Evolutionary conservation across 2,329 filamentous ascomycete species (phyloP).

Genomic region (Microdochium bolleyi): DNA sequence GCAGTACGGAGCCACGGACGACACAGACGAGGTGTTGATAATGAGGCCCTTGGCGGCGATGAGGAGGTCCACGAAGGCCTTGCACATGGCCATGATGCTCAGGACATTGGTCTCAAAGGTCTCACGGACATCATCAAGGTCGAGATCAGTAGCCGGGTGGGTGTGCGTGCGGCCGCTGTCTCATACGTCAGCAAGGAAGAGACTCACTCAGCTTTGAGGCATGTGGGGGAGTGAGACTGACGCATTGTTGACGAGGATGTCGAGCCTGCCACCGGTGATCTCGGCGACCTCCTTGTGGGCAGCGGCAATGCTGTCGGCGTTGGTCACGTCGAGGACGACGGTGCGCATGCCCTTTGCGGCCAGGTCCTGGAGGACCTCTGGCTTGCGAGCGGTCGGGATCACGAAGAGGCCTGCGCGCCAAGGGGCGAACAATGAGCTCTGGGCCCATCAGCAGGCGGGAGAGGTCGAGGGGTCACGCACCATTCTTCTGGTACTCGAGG

Average conservation of each 20-base stretch:
- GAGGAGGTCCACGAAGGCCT: conserved; percentile 40
- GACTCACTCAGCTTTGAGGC: background rate
- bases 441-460: background rate
- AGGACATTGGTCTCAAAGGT: conserved; percentile 52
- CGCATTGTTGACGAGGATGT: conserved; percentile 55
- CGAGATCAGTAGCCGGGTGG: conserved; percentile 42
- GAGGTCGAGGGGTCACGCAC: conserved; percentile 16
- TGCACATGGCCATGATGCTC: conserved; percentile 46
- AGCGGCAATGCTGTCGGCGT: conserved; percentile 37
- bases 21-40: conserved; percentile 46
- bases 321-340: conserved; percentile 45
- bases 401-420: conserved; percentile 36
- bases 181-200: background rate
- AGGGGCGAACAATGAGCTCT: background rate
- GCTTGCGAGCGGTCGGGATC: conserved; percentile 47
- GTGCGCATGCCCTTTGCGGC: conserved; percentile 38
- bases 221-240: conserved; percentile 17
- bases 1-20: conserved; percentile 40
- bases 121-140: conserved; percentile 41
- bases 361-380: conserved; percentile 37
- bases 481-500: conserved; percentile 42
- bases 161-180: conserved; percentile 41
- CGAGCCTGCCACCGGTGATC: conserved; percentile 43
- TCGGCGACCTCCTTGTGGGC: conserved; percentile 37
- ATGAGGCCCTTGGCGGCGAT: conserved; percentile 42